Conservation (phyloP, 2,329 filamentous ascomycete species). For the Sporothrix phasma region DNA sequence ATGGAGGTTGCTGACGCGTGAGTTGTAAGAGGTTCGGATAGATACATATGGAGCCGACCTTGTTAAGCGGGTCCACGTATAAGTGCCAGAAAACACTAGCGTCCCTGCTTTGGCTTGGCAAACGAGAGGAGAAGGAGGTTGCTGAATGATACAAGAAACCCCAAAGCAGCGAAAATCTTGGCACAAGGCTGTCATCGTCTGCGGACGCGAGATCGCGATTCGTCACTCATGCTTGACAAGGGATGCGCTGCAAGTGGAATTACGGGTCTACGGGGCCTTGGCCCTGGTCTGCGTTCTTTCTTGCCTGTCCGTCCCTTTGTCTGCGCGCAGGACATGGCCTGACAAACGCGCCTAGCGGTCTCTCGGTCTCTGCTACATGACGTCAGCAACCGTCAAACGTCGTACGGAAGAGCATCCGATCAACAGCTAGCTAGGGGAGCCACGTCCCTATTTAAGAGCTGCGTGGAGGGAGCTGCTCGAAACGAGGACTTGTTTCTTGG, state of each 20-base stretch:
- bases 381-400: background rate
- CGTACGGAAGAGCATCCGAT: background rate
- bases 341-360: background rate
- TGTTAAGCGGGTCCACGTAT: background rate
- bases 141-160: background rate
- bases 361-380: background rate
- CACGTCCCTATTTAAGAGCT: slow-evolving; percentile 4
- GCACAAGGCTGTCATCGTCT: background rate
- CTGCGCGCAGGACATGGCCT: background rate
- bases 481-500: background rate
- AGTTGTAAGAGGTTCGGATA: background rate
- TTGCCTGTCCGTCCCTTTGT: background rate
- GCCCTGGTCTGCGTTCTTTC: too few relatives aligned
- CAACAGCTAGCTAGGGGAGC: background rate
- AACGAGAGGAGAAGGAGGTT: background rate
- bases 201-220: background rate
- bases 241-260: background rate
- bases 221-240: background rate
- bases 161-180: background rate
- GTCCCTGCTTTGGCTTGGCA: background rate
- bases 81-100: background rate
- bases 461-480: background rate
- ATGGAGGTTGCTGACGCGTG: background rate
- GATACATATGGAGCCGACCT: background rate
- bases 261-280: too few relatives aligned